phyloP scores from a whole-genome alignment of 768 basidiomycete genomes.

The Mycena chlorophos region DNA sequence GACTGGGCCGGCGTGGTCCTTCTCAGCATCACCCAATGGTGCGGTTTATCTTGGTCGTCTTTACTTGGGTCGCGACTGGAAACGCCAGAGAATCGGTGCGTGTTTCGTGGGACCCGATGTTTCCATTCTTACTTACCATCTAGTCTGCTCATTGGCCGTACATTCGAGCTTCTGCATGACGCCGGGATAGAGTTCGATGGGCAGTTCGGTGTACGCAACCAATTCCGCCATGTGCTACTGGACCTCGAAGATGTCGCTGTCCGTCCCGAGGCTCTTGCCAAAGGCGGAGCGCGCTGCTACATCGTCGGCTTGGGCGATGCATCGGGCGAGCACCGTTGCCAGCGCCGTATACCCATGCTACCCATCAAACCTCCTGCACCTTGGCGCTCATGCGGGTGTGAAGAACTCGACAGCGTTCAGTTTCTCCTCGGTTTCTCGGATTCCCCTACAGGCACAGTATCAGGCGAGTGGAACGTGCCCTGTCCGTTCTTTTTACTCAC shows the following conservation, averaged over 20 bases:
- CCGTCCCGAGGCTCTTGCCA: background rate
- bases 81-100: slow-evolving; percentile 3
- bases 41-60: background rate
- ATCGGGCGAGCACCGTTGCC: background rate
- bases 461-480: background rate
- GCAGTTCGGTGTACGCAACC: background rate
- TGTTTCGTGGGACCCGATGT: background rate
- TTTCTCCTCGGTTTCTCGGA: background rate
- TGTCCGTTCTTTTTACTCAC: background rate
- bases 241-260: background rate
- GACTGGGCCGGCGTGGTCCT: slow-evolving; percentile 2
- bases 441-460: background rate
- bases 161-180: background rate
- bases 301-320: background rate
- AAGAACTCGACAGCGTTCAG: background rate
- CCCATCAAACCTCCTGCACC: background rate
- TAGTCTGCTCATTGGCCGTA: background rate
- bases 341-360: background rate
- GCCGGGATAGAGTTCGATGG: background rate
- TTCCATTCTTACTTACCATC: background rate
- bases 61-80: background rate
- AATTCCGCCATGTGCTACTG: background rate
- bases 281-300: background rate
- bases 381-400: background rate
- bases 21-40: slow-evolving; percentile 8